Conservation (phyloP, 495 filamentous ascomycete species). For the Sporormia fimetaria region DNA sequence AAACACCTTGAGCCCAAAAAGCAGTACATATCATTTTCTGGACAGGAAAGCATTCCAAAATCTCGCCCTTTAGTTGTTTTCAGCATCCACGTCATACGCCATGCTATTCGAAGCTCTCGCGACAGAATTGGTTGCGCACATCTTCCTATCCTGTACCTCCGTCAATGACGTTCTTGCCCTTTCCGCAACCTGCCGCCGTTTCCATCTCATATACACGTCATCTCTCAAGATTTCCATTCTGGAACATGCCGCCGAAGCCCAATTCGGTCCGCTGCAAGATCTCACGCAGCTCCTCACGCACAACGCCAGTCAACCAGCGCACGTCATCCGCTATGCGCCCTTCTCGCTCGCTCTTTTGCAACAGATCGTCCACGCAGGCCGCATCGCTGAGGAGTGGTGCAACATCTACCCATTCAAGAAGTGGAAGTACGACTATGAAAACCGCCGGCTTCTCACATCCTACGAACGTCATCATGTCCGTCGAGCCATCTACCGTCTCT, state of each 20-base stretch:
- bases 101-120: conserved; percentile 40
- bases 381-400: conserved; percentile 51
- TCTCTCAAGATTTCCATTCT: conserved; percentile 45
- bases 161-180: conserved; percentile 46
- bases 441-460: conserved; percentile 48
- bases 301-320: conserved; percentile 45
- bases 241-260: conserved; percentile 39
- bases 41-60: no score
- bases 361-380: conserved; percentile 48
- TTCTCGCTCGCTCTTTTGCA: conserved; percentile 45
- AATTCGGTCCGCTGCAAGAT: conserved; percentile 51
- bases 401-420: conserved; percentile 56
- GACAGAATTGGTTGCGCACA: conserved; percentile 51
- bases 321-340: conserved; percentile 38
- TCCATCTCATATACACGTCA: conserved; percentile 43
- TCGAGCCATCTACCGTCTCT: conserved; percentile 56
- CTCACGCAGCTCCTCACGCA: conserved; percentile 50
- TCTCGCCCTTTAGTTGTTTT: no score
- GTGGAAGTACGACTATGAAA: conserved; percentile 49
- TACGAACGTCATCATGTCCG: conserved; percentile 51
- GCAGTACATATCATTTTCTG: no score
- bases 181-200: conserved; percentile 42
- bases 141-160: conserved; percentile 45
- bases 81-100: conserved; percentile 35
- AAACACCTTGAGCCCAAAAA: no score